Percentiles rank a stretch among this genome's conserved stretches.
Conservation (phyloP, 768 basidiomycete genomes). For the Boletus insuetus region DNA sequence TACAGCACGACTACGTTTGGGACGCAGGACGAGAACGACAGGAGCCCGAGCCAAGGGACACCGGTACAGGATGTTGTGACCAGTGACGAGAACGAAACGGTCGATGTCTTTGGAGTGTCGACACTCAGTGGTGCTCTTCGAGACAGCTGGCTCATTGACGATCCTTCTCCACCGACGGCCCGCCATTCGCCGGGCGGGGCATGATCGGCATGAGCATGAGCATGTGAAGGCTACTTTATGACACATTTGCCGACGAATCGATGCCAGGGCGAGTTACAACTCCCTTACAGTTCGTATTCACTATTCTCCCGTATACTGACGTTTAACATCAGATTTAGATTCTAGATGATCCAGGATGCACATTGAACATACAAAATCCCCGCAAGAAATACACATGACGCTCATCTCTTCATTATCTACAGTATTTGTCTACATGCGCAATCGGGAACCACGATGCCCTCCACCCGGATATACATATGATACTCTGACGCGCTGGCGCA, state of each 20-base stretch:
- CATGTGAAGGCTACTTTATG: background rate
- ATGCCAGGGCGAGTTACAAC: background rate
- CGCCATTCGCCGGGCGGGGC: background rate
- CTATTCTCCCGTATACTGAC: background rate
- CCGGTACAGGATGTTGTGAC: background rate
- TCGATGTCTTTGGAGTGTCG: slow-evolving; percentile 12
- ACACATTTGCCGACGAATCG: slow-evolving; percentile 4
- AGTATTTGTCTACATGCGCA: background rate
- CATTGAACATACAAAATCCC: background rate
- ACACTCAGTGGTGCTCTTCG: background rate
- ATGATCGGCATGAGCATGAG: background rate
- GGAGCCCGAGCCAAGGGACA: slow-evolving; percentile 2
- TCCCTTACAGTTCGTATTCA: slow-evolving; percentile 12
- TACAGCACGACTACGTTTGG: slow-evolving; percentile 33
- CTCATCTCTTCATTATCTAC: background rate
- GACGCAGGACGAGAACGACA: slow-evolving; percentile 25
- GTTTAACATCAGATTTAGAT: background rate
- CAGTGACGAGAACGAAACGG: background rate
- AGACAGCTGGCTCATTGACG: slow-evolving; percentile 13
- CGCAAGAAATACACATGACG: background rate
- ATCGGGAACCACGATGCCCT: background rate
- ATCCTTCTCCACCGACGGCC: background rate
- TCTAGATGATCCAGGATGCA: slow-evolving; percentile 5
- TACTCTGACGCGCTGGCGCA: slow-evolving; percentile 12
- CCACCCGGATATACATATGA: background rate